phyloP scores from a whole-genome alignment of 805 yeast genomes.

The Candida golubevii region DNA sequence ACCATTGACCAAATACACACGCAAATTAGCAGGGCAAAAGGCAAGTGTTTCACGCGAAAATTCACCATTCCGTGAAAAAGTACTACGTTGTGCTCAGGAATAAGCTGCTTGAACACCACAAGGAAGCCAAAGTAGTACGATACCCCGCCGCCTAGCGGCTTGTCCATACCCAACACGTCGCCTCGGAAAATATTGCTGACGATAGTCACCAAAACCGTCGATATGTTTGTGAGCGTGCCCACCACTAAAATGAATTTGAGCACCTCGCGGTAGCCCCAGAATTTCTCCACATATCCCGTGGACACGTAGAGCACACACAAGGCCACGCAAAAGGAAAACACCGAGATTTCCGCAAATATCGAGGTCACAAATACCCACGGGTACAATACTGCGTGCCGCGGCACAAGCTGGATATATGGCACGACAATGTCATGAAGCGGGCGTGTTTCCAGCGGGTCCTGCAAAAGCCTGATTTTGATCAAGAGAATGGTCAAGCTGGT shows the following conservation, averaged over 20 bases:
- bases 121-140: constrained; percentile 50
- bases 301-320: constrained; percentile 34
- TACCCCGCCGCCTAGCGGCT: constrained; percentile 51
- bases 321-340: constrained; percentile 43
- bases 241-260: constrained; percentile 48
- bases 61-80: constrained; percentile 42
- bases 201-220: constrained; percentile 43
- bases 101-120: constrained; percentile 53
- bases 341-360: constrained; percentile 57
- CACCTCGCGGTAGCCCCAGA: constrained; percentile 51
- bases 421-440: constrained; percentile 40
- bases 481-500: constrained; percentile 40
- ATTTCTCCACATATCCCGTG: constrained; percentile 45
- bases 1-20: constrained; percentile 34
- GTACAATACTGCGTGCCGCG: constrained; percentile 46
- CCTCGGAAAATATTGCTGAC: constrained; percentile 32
- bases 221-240: constrained; percentile 53
- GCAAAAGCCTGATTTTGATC: constrained; percentile 30
- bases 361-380: constrained; percentile 66
- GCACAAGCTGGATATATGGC: constrained; percentile 62
- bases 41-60: constrained; percentile 58
- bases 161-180: constrained; percentile 34
- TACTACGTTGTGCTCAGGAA: constrained; percentile 53
- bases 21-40: constrained; percentile 40
- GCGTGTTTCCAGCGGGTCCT: constrained; percentile 6